Conservation (phyloP, 2,329 filamentous ascomycete genomes). For the Xylariaceae sp. region DNA sequence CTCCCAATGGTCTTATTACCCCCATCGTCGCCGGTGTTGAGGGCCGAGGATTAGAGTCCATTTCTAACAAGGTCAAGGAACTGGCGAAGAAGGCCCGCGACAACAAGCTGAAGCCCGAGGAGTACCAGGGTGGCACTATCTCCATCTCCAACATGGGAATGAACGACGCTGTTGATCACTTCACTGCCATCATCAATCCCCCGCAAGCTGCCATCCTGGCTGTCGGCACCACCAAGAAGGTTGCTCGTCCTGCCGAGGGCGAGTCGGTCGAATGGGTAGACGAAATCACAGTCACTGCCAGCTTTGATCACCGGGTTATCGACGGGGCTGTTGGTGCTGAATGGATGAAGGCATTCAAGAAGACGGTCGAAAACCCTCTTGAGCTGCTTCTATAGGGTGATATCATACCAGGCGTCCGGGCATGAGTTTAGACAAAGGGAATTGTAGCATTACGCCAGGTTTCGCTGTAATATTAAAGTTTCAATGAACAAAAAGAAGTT, state of each 20-base stretch:
- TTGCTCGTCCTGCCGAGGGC: constrained; percentile 78
- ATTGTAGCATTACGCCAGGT: neutral
- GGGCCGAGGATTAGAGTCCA: constrained; percentile 78
- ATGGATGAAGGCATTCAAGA: constrained; percentile 96
- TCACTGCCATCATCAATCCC: constrained; percentile 98
- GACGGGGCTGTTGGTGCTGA: constrained; percentile 95
- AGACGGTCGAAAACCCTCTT: constrained; percentile 94
- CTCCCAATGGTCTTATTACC: constrained; percentile 90
- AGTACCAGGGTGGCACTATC: constrained; percentile 98
- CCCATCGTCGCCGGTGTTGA: constrained; percentile 92
- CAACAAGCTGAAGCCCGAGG: constrained; percentile 97
- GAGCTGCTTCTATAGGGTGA: constrained; percentile 84
- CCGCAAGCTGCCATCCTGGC: constrained; percentile 94
- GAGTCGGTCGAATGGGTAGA: constrained; percentile 96
- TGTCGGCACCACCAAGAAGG: constrained; percentile 92
- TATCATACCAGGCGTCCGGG: neutral
- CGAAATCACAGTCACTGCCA: constrained; percentile 89
- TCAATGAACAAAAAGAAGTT: too few relatives aligned
- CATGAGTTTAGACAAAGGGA: neutral
- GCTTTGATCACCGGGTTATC: constrained; percentile 98
- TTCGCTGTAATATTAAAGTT: constrained; percentile 19
- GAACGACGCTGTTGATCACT: constrained; percentile 93
- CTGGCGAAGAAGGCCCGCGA: constrained; percentile 94
- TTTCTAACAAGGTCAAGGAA: constrained; percentile 89
- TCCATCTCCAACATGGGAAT: constrained; percentile 99